Evolutionary conservation across 805 yeast genomes (phyloP), one percentile per base, ranked within the genome.

Genomic region (Jamesozyma spencerorum): DNA sequence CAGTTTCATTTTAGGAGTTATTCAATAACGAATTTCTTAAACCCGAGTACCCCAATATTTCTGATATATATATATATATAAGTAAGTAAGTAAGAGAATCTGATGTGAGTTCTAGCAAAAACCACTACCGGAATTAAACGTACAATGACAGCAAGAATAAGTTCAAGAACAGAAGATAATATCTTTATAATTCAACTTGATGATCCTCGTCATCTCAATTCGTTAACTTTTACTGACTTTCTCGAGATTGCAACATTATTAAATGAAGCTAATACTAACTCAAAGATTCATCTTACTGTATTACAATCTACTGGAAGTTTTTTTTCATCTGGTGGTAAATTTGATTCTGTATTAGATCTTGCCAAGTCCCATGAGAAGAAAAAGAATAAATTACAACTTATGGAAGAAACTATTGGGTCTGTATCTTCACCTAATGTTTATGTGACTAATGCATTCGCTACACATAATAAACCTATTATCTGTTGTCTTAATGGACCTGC

Each of bases 401-500:
- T 62, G 7, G 55, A 49, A 15, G 53, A 58, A 35, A 71, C 79
- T 74, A 58, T 74, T 36, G 62, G 69, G 36, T 63, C 63, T 44
- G 77, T 81, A 47, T 72, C 75, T 8, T 71, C 83, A 2, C 74
- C 85, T 50, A 85, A 86, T 58, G 70, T 79, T 17, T 76, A 70
- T 53, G 61, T 86, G 40, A 77, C 88, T 5, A 73, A 78, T 47
- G 68, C 78, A 18, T 76, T 84, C 56, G 73, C 74, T 47, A 71
- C 74, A 48, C 95, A 86, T 62, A 62, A 69, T 5, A 86, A 85
- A 55, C 69, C 84, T 3, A 65, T 86, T 29, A 77, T 78, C 14
- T 75, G 76, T 38, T 87, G 85, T 2, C 67, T 86, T 40, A 86
- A 86, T 55, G 96, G 96, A 0, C 95, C 96, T 0, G 94, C 79